Evolutionary conservation across 441 rosid genomes (phyloP), one percentile per base, ranked within the genome.

Genomic region (Erysimum pusillum): DNA sequence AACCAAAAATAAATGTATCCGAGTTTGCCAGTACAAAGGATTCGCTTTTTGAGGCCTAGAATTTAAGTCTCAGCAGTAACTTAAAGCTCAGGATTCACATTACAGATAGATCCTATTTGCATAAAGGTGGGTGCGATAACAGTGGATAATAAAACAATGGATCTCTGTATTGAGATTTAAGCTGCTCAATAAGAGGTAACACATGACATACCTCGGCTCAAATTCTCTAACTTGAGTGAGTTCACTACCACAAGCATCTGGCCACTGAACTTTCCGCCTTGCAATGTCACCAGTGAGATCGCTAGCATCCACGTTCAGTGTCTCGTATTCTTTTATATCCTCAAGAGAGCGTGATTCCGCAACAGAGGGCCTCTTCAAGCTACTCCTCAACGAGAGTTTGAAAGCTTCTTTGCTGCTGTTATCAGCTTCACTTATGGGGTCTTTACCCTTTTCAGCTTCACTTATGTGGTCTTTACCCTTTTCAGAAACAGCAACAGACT

Each of bases 181-280:
- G 35, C 14, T 28, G 20, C 12, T 56, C 53, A 54, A 71, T 1
- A 15, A 61, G 48, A 48, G 59, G 67, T 35, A 48, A 46, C 17
- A 41, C 56, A 53, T 44, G 58, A 75, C 79, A 70, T 87, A 94
- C 98, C 98, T 94, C 70, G 98, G 97, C 75, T 92, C 97, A 82
- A 92, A 94, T 84, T 92, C 98, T 81, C 89, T 85, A 79, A 91
- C 85, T 83, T 94, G 94, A 51, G 74, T 89, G 73, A 94, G 96
- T 79, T 90, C 97, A 58, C 85, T 88, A 53, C 98, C 97, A 80
- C 90, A 85, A 71, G 84, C 86, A 88, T 94, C 97, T 9, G 90
- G 88, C 98, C 98, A 94, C 81, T 89, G 97, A 80, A 94, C 98
- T 88, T 85, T 94, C 76, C 94, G 84, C 74, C 85, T 82, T 68